Percentiles rank a stretch among this genome's conserved stretches.
Evolutionary conservation across 352 stramenopile genomes (phyloP).

Genomic region (Paralagenidium karlingii): DNA sequence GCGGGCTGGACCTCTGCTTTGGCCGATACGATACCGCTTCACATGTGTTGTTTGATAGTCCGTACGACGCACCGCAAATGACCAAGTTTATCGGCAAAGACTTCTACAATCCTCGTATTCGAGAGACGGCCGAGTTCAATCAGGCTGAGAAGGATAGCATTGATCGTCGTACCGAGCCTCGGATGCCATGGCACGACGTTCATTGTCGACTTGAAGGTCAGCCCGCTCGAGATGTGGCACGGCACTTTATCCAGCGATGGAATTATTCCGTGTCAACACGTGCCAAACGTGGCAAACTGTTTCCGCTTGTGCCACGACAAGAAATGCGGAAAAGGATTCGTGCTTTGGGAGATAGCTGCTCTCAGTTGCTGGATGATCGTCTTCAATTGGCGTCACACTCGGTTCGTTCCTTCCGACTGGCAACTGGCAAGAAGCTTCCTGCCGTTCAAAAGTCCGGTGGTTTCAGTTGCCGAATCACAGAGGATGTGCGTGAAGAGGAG

Average conservation of each 20-base stretch:
- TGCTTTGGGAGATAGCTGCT: constrained; percentile 24
- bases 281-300: constrained; percentile 59
- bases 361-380: constrained; percentile 24
- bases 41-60: constrained; percentile 60
- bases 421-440: background rate
- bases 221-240: constrained; percentile 63
- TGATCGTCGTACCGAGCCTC: constrained; percentile 45
- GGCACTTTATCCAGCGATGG: constrained; percentile 82
- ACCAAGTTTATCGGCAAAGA: constrained; percentile 73
- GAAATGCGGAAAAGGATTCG: constrained; percentile 12
- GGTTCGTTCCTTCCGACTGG: constrained; percentile 30
- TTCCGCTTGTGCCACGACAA: constrained; percentile 68
- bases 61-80: constrained; percentile 12
- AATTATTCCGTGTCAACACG: constrained; percentile 79
- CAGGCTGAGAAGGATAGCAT: constrained; percentile 64
- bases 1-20: constrained; percentile 84
- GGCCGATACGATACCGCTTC: constrained; percentile 71
- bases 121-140: constrained; percentile 75
- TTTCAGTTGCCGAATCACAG: background rate
- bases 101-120: constrained; percentile 74
- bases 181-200: constrained; percentile 82
- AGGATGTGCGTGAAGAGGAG: no score
- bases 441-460: no score
- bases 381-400: constrained; percentile 57
- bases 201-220: constrained; percentile 73